Evolutionary conservation across 345 rosid species (phyloP), one percentile per base, ranked within the genome.

Genomic region (Boechera retrofracta): DNA sequence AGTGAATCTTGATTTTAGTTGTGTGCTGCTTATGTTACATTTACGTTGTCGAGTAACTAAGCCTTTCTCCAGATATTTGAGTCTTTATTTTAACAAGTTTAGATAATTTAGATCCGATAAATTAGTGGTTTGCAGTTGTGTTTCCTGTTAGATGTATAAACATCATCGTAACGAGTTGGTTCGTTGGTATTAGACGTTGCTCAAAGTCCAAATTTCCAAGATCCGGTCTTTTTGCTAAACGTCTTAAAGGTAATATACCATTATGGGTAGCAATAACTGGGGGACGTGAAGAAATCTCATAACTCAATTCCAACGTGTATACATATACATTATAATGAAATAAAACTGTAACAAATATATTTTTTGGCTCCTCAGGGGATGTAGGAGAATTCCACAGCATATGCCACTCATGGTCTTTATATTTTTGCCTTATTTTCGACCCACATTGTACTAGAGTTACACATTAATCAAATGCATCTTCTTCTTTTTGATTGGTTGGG

Each of bases 141-240:
- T 82, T 94, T 95, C 84, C 98, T 82, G 69, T 95, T 92, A 57
- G 97, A 95, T 26, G 94, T 80, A 80, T 95, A 91, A 68, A 92
- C 98, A 75, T 92, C 98, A 47, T 92, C 98, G 32, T 95, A 92
- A 71, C 91, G 97, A 80, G 90, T 89, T 47, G 83, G 86, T 81
- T 90, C 99, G 38, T 87, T 92, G 26, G 96, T 97, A 82, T 95
- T 84, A 64, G 90, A 91, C 31, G 90, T 80, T 36, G 98, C 94
- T 54, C 94, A 91, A 41, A 90, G 91, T 53, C 96, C 70, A 92
- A 74, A 72, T 94, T 83, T 74, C 92, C 94, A 33, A 0, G 96
- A 87, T 18, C 89, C 78, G 49, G 82, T 78, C 78, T 88, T 95
- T 75, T 86, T 84, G 53, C 36, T 32, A 33, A 7, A 21, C 21